phyloP scores from a whole-genome alignment of 768 basidiomycete species.

The Boletus sp. region DNA sequence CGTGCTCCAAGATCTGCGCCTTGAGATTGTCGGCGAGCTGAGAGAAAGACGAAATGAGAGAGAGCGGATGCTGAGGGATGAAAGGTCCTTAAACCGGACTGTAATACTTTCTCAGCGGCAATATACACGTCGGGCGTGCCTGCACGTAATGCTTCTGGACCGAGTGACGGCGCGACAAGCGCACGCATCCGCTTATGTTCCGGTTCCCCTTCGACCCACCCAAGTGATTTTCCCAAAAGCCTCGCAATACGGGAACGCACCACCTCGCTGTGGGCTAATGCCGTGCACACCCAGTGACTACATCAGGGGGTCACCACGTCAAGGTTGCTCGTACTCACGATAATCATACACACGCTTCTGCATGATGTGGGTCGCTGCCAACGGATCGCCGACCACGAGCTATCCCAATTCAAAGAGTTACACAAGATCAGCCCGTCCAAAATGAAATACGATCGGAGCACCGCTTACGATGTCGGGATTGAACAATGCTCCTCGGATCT shows the following conservation, averaged over 20 bases:
- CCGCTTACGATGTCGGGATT: slow-evolving; percentile 3
- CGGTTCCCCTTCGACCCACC: slow-evolving; percentile 9
- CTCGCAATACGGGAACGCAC: slow-evolving; percentile 5
- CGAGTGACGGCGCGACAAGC: slow-evolving; percentile 2
- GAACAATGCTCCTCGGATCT: slow-evolving; percentile 3
- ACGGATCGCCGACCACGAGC: slow-evolving; percentile 4
- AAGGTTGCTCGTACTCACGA: neutral
- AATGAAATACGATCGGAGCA: neutral
- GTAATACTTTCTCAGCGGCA: slow-evolving; percentile 1
- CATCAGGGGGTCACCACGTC: neutral
- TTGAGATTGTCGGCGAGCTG: slow-evolving; percentile 6
- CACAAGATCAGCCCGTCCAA: neutral
- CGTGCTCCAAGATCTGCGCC: neutral
- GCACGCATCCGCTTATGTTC: slow-evolving; percentile 7
- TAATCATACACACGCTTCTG: slow-evolving; percentile 9
- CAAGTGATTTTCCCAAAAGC: slow-evolving; percentile 3
- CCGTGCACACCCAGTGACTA: neutral
- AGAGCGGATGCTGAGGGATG: neutral
- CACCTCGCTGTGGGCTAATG: neutral
- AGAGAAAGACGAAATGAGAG: neutral
- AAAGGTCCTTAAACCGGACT: neutral
- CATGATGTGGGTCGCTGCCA: slow-evolving; percentile 5
- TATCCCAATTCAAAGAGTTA: neutral
- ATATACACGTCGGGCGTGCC: slow-evolving; percentile 4
- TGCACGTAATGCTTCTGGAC: slow-evolving; percentile 1